Evolutionary conservation across 257 asterid species (phyloP).

Genomic region (Primulina eburnea): DNA sequence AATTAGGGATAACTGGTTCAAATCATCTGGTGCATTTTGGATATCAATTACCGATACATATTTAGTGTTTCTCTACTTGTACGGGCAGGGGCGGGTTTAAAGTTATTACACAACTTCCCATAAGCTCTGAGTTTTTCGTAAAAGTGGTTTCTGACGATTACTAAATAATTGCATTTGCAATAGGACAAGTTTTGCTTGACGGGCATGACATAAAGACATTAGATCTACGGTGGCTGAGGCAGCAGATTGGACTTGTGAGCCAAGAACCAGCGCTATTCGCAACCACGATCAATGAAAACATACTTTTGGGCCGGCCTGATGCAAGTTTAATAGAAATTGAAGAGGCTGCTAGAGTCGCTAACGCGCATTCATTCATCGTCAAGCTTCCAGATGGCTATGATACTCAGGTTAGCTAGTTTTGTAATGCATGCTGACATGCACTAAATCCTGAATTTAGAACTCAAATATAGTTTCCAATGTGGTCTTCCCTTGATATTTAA

Average conservation of each 20-base stretch:
- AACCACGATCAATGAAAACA: conserved; percentile 52
- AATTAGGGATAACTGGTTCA: not conserved
- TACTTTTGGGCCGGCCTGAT: conserved; percentile 56
- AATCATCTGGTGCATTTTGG: not conserved
- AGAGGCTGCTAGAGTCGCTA: conserved; percentile 61
- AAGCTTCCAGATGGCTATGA: conserved; percentile 83
- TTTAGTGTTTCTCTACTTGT: too few relatives aligned
- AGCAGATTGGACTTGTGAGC: conserved; percentile 59
- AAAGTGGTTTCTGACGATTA: conserved; percentile 12
- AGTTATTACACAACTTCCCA: too few relatives aligned
- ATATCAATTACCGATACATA: too few relatives aligned
- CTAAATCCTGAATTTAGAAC: conserved; percentile 1
- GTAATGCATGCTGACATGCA: conserved; percentile 12
- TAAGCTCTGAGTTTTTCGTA: not conserved
- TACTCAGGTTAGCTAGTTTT: conserved; percentile 54
- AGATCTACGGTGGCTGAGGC: conserved; percentile 50
- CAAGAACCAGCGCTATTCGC: conserved; percentile 63
- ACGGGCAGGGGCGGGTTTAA: too few relatives aligned
- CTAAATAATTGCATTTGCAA: conserved; percentile 29
- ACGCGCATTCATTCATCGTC: conserved; percentile 56
- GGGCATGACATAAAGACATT: conserved; percentile 50
- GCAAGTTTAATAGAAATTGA: conserved; percentile 61
- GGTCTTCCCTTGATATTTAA: conserved; percentile 30
- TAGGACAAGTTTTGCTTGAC: conserved; percentile 62
- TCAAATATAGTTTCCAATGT: not conserved